Evolutionary conservation across 2,329 filamentous ascomycete species (phyloP), one percentile per base, ranked within the genome.

Genomic region (Didymella exigua): DNA sequence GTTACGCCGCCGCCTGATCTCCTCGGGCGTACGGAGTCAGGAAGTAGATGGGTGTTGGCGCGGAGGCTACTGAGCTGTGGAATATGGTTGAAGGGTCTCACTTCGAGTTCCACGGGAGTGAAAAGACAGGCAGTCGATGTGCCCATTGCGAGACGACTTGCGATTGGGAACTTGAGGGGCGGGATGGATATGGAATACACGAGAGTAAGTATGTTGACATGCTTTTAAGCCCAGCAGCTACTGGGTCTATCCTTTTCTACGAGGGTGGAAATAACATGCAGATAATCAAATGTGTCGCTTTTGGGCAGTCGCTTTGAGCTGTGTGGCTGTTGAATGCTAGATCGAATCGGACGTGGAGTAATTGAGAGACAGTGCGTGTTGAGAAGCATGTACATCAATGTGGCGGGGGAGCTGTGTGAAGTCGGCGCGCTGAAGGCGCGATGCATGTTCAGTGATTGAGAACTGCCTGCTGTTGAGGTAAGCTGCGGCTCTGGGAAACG

Each of bases 341-440:
- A 11, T 14, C 9, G 36, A 3, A 11, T 38, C 14, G 33, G 5
- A 18, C n/a, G 11, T 44, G 10, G 23, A 21, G 16, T 41, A 11
- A 38, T 55, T 34, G 58, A 18, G 37, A 54, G 31, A 55, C 44
- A 16, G 51, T 60, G 54, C 62, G 63, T 53, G 60, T 54, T 62
- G 59, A 60, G 54, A 60, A 54, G 45, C 56, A 65, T 49, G 50
- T 47, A 38, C 24, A 23, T 33, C 48, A 49, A 19, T 14, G 34
- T 41, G 37, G 23, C 37, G 45, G 27, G 49, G 37, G 31, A 31
- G 37, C 26, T 46, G 29, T 49, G 43, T 48, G 16, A 40, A 45
- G 42, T 61, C 44, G 44, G 29, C 19, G 38, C 42, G 30, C 46
- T 42, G 41, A 37, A 6, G 13, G 46, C 42, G 46, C 37, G 46